These are phyloP conservation scores for Ascochyta fabae DNA, from an alignment of 2,329 filamentous ascomycete species.

Conservation along the genomic window DNA sequence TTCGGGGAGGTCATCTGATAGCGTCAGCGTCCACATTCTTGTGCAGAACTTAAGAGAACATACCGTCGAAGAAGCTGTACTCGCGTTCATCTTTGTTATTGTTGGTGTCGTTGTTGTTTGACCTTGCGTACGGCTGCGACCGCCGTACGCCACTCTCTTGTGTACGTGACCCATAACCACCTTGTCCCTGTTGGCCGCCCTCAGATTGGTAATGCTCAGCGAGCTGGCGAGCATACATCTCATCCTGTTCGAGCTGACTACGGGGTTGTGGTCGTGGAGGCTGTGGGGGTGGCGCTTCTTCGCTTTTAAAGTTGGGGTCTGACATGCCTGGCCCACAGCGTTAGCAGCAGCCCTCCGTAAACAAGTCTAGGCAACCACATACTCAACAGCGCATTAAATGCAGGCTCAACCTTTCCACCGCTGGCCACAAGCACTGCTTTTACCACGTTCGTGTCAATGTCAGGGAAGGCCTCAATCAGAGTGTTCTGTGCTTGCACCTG, in stretches of 20 bases:
- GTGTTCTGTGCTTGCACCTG: constrained; percentile 86
- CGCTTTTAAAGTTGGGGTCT: constrained; percentile 58
- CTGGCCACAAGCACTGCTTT: constrained; percentile 89
- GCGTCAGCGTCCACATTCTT: constrained; percentile 45
- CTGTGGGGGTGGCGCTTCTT: constrained; percentile 70
- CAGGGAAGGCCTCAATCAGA: constrained; percentile 91
- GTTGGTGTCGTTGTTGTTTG: constrained; percentile 11
- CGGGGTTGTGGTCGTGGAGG: constrained; percentile 79
- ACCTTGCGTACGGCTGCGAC: constrained; percentile 51
- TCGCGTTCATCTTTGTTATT: constrained; percentile 62
- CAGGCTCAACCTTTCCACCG: constrained; percentile 84
- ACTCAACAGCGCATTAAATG: constrained; percentile 94
- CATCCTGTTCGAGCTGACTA: constrained; percentile 87
- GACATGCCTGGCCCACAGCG: constrained; percentile 54
- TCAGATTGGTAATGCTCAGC: constrained; percentile 81
- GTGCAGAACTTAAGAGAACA: constrained; percentile 42
- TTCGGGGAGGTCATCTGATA: constrained; percentile 77
- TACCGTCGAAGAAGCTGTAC: constrained; percentile 83
- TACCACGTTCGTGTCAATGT: constrained; percentile 78
- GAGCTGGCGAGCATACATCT: constrained; percentile 88
- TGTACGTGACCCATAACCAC: constrained; percentile 41
- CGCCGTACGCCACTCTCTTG: constrained; percentile 48
- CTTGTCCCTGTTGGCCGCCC: constrained; percentile 24
- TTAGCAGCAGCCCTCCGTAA: constrained; percentile 21
- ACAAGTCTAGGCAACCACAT: constrained; percentile 39